Evolutionary conservation across 208 protist genomes (phyloP).

Genomic region (Naegleria fowleri): DNA sequence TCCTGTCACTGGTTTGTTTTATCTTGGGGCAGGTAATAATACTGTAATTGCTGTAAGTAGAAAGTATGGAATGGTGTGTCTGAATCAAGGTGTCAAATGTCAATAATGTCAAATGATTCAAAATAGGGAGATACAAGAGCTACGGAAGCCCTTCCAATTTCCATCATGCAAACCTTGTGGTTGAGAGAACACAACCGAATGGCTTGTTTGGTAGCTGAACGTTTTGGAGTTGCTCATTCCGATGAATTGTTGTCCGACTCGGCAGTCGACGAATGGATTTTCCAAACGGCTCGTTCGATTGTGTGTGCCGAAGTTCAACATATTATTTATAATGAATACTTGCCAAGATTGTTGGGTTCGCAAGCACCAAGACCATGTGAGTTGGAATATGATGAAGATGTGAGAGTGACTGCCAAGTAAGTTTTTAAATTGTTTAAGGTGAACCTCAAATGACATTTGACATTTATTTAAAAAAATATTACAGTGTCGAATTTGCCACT

Average conservation of each 20-base stretch:
- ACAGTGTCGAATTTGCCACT: slow-evolving; percentile 9
- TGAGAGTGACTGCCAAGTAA: slow-evolving; percentile 30
- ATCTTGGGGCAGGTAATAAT: neutral
- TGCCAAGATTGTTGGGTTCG: slow-evolving; percentile 33
- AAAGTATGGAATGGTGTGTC: no score
- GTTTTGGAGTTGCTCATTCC: neutral
- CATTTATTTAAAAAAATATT: no score
- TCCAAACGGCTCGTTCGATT: slow-evolving; percentile 36
- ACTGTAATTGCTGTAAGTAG: neutral
- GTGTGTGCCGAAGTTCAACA: slow-evolving; percentile 40
- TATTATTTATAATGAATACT: slow-evolving; percentile 40
- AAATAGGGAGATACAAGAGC: slow-evolving; percentile 36
- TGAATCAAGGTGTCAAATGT: no score
- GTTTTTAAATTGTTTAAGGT: slow-evolving; percentile 40
- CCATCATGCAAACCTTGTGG: slow-evolving; percentile 30
- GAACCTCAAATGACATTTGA: no score
- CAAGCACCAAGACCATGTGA: slow-evolving; percentile 14
- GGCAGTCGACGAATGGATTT: slow-evolving; percentile 38
- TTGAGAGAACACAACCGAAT: slow-evolving; percentile 46
- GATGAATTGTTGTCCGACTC: neutral
- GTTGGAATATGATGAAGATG: slow-evolving; percentile 39
- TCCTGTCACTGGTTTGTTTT: neutral
- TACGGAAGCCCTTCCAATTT: slow-evolving; percentile 42
- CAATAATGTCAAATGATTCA: no score
- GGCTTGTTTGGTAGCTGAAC: slow-evolving; percentile 10